Evolutionary conservation across 2,329 filamentous ascomycete species (phyloP).

Genomic region (Xylaria sp.): DNA sequence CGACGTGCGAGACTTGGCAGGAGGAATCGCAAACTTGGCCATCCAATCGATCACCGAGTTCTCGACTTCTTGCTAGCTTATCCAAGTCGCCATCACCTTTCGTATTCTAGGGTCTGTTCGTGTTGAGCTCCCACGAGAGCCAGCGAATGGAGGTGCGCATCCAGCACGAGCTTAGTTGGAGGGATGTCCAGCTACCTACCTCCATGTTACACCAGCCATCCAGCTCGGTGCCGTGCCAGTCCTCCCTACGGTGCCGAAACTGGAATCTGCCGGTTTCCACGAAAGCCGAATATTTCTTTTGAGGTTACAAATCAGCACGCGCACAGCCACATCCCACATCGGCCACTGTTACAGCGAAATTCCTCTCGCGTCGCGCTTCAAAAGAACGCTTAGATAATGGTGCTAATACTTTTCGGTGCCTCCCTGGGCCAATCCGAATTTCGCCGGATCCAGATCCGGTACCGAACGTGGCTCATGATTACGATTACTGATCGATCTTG

Average conservation of each 20-base stretch:
- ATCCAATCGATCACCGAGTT: neutral
- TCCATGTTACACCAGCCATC: neutral
- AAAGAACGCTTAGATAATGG: neutral
- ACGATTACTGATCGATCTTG: conserved; percentile 1
- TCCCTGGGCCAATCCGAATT: neutral
- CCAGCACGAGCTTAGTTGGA: neutral
- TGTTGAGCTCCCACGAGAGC: no score
- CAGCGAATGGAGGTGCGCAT: neutral
- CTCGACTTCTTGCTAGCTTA: neutral
- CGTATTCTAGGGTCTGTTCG: neutral
- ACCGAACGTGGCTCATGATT: conserved; percentile 4
- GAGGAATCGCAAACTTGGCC: neutral
- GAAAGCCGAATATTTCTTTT: no score
- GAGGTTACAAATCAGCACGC: neutral
- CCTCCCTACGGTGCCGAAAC: neutral
- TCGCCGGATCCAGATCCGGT: neutral
- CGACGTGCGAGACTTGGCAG: neutral
- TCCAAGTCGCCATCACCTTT: neutral
- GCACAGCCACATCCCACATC: neutral
- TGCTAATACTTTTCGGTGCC: neutral
- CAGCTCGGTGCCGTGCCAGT: neutral
- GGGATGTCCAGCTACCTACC: no score
- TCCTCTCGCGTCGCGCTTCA: neutral
- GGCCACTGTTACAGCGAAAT: neutral
- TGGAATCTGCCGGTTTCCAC: neutral